Evolutionary conservation across 176 grass and related monocot species (phyloP).

Genomic region (Leersia perrieri): DNA sequence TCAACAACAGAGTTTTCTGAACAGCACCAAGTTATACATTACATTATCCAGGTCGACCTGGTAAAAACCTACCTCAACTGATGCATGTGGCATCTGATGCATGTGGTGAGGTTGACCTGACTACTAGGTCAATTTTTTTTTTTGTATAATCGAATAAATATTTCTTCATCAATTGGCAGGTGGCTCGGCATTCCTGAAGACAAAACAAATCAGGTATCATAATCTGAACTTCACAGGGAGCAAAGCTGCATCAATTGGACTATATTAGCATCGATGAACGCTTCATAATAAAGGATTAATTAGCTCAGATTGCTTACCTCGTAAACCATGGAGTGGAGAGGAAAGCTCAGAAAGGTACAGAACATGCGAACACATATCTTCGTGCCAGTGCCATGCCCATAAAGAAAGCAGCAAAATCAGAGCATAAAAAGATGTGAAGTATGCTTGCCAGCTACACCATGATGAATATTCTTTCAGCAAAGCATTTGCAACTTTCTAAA

Average conservation of each 20-base stretch:
- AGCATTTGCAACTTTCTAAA: constrained; percentile 17
- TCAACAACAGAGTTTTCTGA: neutral
- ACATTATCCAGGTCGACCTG: neutral
- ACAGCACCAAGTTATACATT: neutral
- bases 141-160: neutral
- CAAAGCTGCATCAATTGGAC: neutral
- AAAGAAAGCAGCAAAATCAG: neutral
- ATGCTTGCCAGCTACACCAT: constrained; percentile 34
- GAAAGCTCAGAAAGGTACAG: neutral
- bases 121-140: neutral
- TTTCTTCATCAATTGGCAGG: neutral
- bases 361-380: neutral
- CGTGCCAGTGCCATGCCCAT: constrained; percentile 14
- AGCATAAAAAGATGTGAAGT: constrained; percentile 43
- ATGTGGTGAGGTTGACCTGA: neutral
- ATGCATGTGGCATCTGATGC: neutral
- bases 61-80: neutral
- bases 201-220: neutral
- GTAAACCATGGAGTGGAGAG: neutral
- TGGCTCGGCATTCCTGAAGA: neutral
- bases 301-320: neutral
- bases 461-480: constrained; percentile 28
- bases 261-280: neutral
- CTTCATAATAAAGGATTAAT: neutral
- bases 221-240: neutral